These are phyloP conservation scores for Salix suchowensis DNA, from an alignment of 345 rosid species.

Conservation along the genomic window DNA sequence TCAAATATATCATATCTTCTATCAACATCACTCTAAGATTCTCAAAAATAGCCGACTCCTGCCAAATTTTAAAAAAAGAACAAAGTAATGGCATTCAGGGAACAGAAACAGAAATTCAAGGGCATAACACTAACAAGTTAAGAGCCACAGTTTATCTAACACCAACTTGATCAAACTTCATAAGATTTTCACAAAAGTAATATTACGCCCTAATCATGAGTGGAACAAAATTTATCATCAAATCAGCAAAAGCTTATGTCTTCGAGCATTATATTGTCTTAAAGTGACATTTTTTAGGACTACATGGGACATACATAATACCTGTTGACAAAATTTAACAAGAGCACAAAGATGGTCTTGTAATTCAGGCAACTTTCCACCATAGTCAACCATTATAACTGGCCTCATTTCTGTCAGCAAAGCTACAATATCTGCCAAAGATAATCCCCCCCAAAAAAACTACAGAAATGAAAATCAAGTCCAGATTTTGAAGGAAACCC, in stretches of 20 bases:
- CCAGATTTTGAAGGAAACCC: background rate
- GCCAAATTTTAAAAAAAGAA: background rate
- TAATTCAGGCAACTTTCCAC: constrained; percentile 88
- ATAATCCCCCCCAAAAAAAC: background rate
- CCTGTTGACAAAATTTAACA: constrained; percentile 62
- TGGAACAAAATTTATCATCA: background rate
- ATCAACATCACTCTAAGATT: constrained; percentile 66
- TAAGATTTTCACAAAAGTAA: background rate
- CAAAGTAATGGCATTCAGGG: constrained; percentile 2
- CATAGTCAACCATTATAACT: constrained; percentile 89
- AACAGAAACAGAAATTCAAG: background rate
- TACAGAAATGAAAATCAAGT: constrained; percentile 8
- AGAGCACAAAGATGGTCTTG: constrained; percentile 61
- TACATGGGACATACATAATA: constrained; percentile 3
- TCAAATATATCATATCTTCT: constrained; percentile 86
- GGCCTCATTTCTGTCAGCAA: constrained; percentile 79
- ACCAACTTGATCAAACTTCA: no score
- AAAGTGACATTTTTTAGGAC: no score
- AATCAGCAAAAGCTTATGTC: background rate
- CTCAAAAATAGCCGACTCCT: constrained; percentile 55
- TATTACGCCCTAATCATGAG: background rate
- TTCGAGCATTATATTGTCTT: background rate
- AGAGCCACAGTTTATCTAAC: no score
- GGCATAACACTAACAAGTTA: background rate
- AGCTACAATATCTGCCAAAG: constrained; percentile 63